Conservation (phyloP, 2,329 filamentous ascomycete genomes). For the Dactylonectria estremocensis region DNA sequence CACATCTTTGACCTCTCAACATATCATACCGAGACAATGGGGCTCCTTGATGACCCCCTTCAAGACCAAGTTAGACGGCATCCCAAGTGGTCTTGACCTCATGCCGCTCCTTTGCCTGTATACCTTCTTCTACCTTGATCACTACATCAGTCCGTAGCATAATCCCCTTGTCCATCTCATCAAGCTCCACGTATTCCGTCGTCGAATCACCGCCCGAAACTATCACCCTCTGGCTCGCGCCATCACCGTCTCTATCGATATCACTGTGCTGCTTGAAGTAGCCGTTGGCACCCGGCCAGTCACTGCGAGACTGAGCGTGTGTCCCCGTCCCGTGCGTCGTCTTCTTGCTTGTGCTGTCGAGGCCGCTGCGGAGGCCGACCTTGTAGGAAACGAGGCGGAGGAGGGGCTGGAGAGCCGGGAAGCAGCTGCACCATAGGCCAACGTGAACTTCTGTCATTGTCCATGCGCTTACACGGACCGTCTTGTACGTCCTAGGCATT, state of each 20-base stretch:
- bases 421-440: conserved; percentile 60
- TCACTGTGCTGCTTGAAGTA: conserved; percentile 32
- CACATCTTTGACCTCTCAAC: background rate
- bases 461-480: conserved; percentile 54
- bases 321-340: conserved; percentile 32
- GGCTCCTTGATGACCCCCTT: background rate
- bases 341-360: conserved; percentile 39
- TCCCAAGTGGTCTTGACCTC: conserved; percentile 42
- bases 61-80: conserved; percentile 26
- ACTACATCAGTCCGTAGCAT: conserved; percentile 41
- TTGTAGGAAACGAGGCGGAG: conserved; percentile 48
- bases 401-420: conserved; percentile 57
- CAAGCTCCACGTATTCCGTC: conserved; percentile 30
- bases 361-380: conserved; percentile 27
- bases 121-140: conserved; percentile 38
- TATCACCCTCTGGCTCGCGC: conserved; percentile 10
- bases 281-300: conserved; percentile 33
- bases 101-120: conserved; percentile 1
- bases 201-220: conserved; percentile 32
- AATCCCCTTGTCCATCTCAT: conserved; percentile 33
- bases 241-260: conserved; percentile 25
- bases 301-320: conserved; percentile 14
- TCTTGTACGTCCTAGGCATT: conserved; percentile 53
- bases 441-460: conserved; percentile 58
- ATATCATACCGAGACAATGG: background rate